These are phyloP conservation scores for Tremella fuciformis DNA, from an alignment of 768 basidiomycete genomes.

Conservation along the genomic window DNA sequence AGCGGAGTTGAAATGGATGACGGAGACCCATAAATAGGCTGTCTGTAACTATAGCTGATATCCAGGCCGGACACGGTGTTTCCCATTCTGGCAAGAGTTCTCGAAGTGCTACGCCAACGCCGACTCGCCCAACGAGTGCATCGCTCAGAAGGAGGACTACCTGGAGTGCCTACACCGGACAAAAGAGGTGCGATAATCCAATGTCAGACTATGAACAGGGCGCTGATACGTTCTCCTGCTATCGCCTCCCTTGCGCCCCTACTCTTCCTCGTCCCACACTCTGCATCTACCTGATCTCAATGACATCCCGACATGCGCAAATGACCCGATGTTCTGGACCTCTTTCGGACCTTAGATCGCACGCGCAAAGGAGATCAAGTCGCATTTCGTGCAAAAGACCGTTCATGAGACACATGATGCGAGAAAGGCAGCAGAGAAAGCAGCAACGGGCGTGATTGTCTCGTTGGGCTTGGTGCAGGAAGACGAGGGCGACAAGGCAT, in stretches of 20 bases:
- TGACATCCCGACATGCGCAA: no score
- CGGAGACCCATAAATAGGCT: not conserved
- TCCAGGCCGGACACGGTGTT: conserved; percentile 80
- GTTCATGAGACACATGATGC: conserved; percentile 64
- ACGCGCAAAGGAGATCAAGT: conserved; percentile 67
- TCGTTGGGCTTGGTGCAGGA: conserved; percentile 72
- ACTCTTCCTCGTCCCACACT: not conserved
- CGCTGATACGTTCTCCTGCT: not conserved
- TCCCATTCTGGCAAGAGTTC: conserved; percentile 82
- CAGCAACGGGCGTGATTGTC: conserved; percentile 70
- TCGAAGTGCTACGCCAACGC: conserved; percentile 72
- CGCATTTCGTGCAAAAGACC: conserved; percentile 63
- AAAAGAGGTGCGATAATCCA: conserved; percentile 66
- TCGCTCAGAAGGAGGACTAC: conserved; percentile 74
- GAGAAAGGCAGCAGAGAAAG: conserved; percentile 67
- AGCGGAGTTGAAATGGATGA: not conserved
- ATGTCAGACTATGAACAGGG: not conserved
- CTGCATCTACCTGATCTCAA: conserved; percentile 1
- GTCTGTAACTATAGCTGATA: conserved; percentile 6
- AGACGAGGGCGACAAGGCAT: conserved; percentile 49
- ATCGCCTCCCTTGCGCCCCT: not conserved
- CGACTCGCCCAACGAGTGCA: conserved; percentile 71
- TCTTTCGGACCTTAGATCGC: conserved; percentile 55
- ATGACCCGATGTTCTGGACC: not conserved
- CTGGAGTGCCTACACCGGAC: conserved; percentile 84